A percentile compares a stretch with the other conserved stretches of the same genome.
These are phyloP conservation scores for Borealophlyctis nickersoniae DNA, from an alignment of 192 early-diverging fungal genomes.

Conservation along the genomic window DNA sequence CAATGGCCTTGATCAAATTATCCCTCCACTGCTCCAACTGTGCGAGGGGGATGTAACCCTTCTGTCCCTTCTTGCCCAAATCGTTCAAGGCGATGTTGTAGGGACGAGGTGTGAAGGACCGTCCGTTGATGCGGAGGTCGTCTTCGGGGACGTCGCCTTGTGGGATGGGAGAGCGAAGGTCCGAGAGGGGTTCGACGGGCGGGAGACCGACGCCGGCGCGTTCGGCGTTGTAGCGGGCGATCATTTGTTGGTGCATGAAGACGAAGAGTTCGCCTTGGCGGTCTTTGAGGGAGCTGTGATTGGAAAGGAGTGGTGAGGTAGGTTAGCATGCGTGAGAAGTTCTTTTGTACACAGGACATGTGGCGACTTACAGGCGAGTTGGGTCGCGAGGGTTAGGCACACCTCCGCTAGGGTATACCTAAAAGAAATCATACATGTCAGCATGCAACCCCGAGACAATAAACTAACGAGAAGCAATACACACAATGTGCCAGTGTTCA, in stretches of 20 bases:
- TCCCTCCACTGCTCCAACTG: neutral
- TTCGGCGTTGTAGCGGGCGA: constrained; percentile 26
- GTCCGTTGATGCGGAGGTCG: constrained; percentile 17
- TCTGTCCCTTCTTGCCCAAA: constrained; percentile 3
- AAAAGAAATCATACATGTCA: too few relatives aligned
- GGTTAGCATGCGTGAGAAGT: too few relatives aligned
- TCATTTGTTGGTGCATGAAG: constrained; percentile 26
- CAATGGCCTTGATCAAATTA: constrained; percentile 10
- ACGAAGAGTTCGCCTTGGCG: constrained; percentile 23
- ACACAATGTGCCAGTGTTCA: constrained; percentile 14
- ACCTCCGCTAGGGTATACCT: constrained; percentile 14
- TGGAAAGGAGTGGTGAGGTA: neutral
- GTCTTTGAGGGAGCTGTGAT: constrained; percentile 13
- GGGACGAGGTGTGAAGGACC: constrained; percentile 11
- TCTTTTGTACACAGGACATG: too few relatives aligned
- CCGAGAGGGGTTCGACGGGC: neutral
- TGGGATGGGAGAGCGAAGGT: neutral
- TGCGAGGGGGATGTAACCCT: constrained; percentile 14
- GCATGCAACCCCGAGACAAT: too few relatives aligned
- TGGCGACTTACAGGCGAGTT: constrained; percentile 3
- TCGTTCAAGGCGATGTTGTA: neutral
- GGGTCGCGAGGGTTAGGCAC: constrained; percentile 19
- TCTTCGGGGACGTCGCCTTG: constrained; percentile 18
- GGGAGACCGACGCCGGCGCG: constrained; percentile 3
- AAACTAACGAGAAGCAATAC: too few relatives aligned